Conservation (phyloP, 164 flowering plant genomes). For the Magnolia officinalis region DNA sequence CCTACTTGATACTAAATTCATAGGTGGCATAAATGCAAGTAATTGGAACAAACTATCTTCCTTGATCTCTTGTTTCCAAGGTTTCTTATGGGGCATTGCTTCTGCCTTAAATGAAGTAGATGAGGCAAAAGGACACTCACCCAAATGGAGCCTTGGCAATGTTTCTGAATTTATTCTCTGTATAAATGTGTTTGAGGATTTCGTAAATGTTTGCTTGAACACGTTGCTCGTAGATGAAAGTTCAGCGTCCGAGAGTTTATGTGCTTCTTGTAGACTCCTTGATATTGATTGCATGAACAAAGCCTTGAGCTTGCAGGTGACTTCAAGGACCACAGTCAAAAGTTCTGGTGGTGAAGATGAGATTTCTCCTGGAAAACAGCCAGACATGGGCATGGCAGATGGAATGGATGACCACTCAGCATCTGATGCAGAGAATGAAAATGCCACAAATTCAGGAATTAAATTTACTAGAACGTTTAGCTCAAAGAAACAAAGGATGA, state of each 20-base stretch:
- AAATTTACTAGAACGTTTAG: conserved; percentile 2
- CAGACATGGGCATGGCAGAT: conserved; percentile 10
- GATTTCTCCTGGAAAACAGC: conserved; percentile 7
- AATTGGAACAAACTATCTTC: conserved; percentile 45
- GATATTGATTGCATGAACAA: conserved; percentile 5
- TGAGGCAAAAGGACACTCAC: conserved; percentile 18
- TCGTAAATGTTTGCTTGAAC: conserved; percentile 26
- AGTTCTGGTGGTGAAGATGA: conserved; percentile 4
- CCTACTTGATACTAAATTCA: conserved; percentile 19
- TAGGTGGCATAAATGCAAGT: conserved; percentile 10
- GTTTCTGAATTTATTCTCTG: conserved; percentile 27
- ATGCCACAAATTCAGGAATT: conserved; percentile 6
- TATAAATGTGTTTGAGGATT: conserved; percentile 33
- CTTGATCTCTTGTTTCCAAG: conserved; percentile 57
- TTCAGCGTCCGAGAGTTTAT: conserved; percentile 12
- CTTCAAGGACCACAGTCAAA: conserved; percentile 6
- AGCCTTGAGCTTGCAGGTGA: conserved; percentile 13
- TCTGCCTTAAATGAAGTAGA: conserved; percentile 32
- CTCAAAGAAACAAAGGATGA: conserved; percentile 10
- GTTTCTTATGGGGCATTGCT: conserved; percentile 70
- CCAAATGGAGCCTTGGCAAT: conserved; percentile 25
- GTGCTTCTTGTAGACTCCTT: conserved; percentile 12
- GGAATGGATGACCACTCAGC: conserved; percentile 7
- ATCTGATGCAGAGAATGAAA: conserved; percentile 7
- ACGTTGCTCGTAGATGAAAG: conserved; percentile 32